Evolutionary conservation across 352 stramenopile genomes (phyloP).

Genomic region (Phytophthora foliorum): DNA sequence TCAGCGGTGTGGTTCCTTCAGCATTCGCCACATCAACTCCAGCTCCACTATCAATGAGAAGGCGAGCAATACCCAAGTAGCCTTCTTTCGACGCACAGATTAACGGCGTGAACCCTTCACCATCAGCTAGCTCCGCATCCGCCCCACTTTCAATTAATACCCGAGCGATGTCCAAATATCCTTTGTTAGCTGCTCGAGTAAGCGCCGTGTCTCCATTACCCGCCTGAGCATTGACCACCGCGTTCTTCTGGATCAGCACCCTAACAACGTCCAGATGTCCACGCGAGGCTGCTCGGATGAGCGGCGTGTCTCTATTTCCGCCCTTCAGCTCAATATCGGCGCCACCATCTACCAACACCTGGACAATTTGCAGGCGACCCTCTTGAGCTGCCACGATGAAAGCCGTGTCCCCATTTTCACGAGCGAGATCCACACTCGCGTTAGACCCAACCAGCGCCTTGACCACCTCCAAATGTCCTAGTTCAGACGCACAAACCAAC

Average conservation of each 20-base stretch:
- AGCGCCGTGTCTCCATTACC: not conserved
- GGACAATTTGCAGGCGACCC: not conserved
- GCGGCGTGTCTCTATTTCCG: not conserved
- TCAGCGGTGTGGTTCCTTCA: not conserved
- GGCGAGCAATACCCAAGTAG: not conserved
- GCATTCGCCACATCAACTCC: not conserved
- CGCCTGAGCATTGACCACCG: not conserved
- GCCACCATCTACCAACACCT: not conserved
- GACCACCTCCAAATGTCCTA: not conserved
- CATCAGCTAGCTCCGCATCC: constrained; percentile 4
- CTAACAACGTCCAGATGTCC: not conserved
- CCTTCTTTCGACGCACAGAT: constrained; percentile 3
- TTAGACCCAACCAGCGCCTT: not conserved
- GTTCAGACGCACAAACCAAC: not conserved
- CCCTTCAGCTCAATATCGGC: not conserved
- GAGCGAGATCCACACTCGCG: not conserved
- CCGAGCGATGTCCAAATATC: not conserved
- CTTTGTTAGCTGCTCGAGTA: not conserved
- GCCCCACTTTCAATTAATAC: constrained; percentile 13
- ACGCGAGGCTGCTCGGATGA: not conserved
- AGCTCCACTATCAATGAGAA: not conserved
- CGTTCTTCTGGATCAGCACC: not conserved
- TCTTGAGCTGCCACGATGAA: not conserved
- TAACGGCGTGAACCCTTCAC: constrained; percentile 13
- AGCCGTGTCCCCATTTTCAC: not conserved